Evolutionary conservation across 495 filamentous ascomycete genomes (phyloP), one percentile per base, ranked within the genome.

Genomic region (Penicillium daleae): DNA sequence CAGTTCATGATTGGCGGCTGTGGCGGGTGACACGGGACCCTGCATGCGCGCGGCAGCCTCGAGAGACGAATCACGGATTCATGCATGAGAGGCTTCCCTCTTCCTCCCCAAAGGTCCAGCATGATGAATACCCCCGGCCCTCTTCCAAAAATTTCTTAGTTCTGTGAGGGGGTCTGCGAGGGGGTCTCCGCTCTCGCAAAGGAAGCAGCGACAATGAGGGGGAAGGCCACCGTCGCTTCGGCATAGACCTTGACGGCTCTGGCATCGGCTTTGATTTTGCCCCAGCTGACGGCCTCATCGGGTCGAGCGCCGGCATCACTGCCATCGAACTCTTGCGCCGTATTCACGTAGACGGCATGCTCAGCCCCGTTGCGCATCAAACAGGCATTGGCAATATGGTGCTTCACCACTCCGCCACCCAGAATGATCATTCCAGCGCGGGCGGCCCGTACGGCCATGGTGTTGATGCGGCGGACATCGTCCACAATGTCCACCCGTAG

Each of bases 201-300:
- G 0, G 92, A 97, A 46, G 92, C 92, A 5, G 96, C 95, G 4
- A 98, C 93, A 62, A 99, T 96, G 56, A 99, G 82, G 0, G 95
- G 95, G 70, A 97, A 98, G 31, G 87, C 92, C 2, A 92, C 85
- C 0, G 96, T 98, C 2, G 95, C 95, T 69, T 99, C 95, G 15
- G 90, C 87, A 65, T 95, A 96, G 2, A 99, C 92, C 85, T 98
- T 97, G 55, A 97, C 93, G 59, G 89, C 88, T 59, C 92, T 86
- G 0, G 85, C 96, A 42, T 89, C 91, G 22, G 85, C 80, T 74
- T 93, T 97, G 75, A 99, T 97, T 83, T 99, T 98, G 5, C 95
- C 95, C 95, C 96, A 99, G 66, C 92, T 96, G 15, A 99, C 92
- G 0, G 95, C 95, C 77, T 99, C 95, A 67, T 98, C 95, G 7